These are phyloP conservation scores for Leonotis leonurus DNA, from an alignment of 257 asterid species.

Conservation along the genomic window DNA sequence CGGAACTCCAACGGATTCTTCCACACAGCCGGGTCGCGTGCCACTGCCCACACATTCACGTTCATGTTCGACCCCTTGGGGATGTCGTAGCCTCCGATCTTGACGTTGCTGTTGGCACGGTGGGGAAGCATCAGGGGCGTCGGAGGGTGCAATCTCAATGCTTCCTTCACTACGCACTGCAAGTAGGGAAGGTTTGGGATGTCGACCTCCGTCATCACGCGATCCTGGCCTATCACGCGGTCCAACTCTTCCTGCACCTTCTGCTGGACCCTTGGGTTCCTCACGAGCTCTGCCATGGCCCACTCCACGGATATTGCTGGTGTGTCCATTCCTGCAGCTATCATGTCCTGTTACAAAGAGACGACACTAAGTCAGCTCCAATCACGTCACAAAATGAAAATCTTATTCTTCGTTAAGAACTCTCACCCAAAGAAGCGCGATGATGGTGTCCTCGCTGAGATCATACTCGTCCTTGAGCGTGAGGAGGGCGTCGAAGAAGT, in stretches of 20 bases:
- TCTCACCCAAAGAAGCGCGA: constrained; percentile 80
- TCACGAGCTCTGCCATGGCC: constrained; percentile 69
- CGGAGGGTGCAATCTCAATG: constrained; percentile 68
- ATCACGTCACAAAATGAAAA: background rate
- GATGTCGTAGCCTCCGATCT: constrained; percentile 62
- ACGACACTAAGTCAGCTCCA: background rate
- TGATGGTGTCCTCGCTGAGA: constrained; percentile 59
- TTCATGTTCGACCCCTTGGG: constrained; percentile 44
- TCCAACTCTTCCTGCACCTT: constrained; percentile 72
- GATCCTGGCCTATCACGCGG: constrained; percentile 45
- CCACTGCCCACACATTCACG: constrained; percentile 74
- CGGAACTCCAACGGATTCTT: constrained; percentile 43
- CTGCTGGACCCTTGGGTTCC: constrained; percentile 68
- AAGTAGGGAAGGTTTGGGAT: constrained; percentile 59
- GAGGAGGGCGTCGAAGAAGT: constrained; percentile 69
- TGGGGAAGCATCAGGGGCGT: constrained; percentile 79
- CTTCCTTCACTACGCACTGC: constrained; percentile 57
- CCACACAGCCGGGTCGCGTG: constrained; percentile 56
- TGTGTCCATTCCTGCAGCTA: constrained; percentile 84
- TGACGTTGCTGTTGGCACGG: constrained; percentile 45
- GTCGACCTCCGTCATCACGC: constrained; percentile 51
- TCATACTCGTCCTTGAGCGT: constrained; percentile 68
- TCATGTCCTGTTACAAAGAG: constrained; percentile 56
- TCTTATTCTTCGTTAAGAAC: background rate
- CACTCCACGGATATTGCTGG: constrained; percentile 67